Conservation (phyloP, 805 yeast species). For the Suhomyces xylopsoci region DNA sequence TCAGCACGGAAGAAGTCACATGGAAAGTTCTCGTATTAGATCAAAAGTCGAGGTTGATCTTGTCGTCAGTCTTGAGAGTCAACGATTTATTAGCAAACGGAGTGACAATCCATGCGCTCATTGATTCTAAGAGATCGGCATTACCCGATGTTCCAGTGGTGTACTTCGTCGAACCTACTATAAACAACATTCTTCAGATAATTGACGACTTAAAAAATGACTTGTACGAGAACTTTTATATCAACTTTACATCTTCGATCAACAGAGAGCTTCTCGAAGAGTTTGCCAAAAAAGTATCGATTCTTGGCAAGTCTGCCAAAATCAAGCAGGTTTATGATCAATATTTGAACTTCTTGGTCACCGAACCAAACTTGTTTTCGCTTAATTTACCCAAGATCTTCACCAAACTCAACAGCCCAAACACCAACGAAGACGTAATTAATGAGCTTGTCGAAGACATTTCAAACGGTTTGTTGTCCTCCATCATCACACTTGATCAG, state of each 20-base stretch:
- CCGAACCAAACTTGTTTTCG: conserved; percentile 88
- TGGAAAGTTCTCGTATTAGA: conserved; percentile 95
- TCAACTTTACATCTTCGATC: conserved; percentile 83
- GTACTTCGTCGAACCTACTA: conserved; percentile 86
- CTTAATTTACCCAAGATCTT: conserved; percentile 67
- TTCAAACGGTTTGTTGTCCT: conserved; percentile 77
- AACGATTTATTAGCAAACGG: conserved; percentile 89
- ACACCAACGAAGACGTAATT: conserved; percentile 71
- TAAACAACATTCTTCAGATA: conserved; percentile 66
- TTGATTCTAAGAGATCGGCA: conserved; percentile 70
- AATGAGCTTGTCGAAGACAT: conserved; percentile 63
- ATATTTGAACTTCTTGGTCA: conserved; percentile 84
- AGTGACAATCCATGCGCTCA: conserved; percentile 81
- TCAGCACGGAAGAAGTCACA: conserved; percentile 61
- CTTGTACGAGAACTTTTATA: conserved; percentile 72
- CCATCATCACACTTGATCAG: conserved; percentile 70
- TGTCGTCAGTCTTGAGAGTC: conserved; percentile 89
- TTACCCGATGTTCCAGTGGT: conserved; percentile 93
- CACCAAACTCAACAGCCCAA: conserved; percentile 65
- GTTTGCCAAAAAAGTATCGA: conserved; percentile 78
- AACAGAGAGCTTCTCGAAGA: conserved; percentile 79
- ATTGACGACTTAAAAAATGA: conserved; percentile 71
- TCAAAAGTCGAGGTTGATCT: conserved; percentile 71
- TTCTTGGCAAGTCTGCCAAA: conserved; percentile 63
- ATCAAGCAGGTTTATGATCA: conserved; percentile 93